These are phyloP conservation scores for Hyaloscypha bicolor DNA, from an alignment of 495 filamentous ascomycete genomes.

Conservation along the genomic window DNA sequence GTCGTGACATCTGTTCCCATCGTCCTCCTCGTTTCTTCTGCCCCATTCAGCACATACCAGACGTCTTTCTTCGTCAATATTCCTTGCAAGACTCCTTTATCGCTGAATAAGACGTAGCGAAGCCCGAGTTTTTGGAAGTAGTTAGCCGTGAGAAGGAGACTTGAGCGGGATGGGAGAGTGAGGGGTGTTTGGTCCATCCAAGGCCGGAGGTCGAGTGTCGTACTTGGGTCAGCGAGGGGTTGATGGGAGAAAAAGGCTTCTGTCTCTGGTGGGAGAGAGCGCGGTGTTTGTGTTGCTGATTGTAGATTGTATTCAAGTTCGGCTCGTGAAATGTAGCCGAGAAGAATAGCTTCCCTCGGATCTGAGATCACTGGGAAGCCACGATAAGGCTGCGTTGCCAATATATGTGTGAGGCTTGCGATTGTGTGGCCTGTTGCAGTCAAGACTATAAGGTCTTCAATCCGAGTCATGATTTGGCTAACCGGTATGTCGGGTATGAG, in stretches of 20 bases:
- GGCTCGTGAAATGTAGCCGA: constrained; percentile 93
- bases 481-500: constrained; percentile 81
- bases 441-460: constrained; percentile 87
- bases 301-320: constrained; percentile 84
- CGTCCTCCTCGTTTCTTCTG: constrained; percentile 57
- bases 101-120: constrained; percentile 85
- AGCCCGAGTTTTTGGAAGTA: constrained; percentile 95
- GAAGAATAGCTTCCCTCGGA: constrained; percentile 68
- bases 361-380: constrained; percentile 92
- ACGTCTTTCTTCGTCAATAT: constrained; percentile 97
- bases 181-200: constrained; percentile 99
- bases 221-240: constrained; percentile 74
- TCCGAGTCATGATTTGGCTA: constrained; percentile 83
- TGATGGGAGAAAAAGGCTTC: constrained; percentile 85
- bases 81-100: constrained; percentile 79
- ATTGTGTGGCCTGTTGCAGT: constrained; percentile 88
- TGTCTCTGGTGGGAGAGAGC: constrained; percentile 65
- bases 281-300: constrained; percentile 52
- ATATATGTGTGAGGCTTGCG: constrained; percentile 65
- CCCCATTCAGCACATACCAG: constrained; percentile 88
- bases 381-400: constrained; percentile 75
- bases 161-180: constrained; percentile 74
- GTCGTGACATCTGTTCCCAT: constrained; percentile 24
- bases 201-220: constrained; percentile 82
- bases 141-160: constrained; percentile 76